Base-by-base conservation (phyloP, 495 filamentous ascomycete genomes). In the Neurospora sp. region DNA sequence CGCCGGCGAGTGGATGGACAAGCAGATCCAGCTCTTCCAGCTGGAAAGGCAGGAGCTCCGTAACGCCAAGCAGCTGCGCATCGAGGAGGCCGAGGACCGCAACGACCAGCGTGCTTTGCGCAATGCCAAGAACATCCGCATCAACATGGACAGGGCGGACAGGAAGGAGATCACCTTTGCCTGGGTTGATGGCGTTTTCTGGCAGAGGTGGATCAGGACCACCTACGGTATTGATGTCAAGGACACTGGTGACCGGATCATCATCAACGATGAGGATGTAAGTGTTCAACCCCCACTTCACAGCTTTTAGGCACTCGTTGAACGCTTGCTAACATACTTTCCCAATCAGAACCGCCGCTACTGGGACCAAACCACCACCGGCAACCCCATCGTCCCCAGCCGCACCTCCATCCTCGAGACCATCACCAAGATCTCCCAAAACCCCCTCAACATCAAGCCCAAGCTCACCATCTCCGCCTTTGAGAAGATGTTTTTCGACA, bases 151-250 rank as follows among this genome's bases (percentile, higher is more conserved):
- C 74, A 89, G 92, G 77, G 87, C 93, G 71, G 90, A 93, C 78
- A 91, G 91, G 77, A 97, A 96, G 81, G 91, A 96, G 76, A 93
- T 98, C 35, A 87, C 90, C 5, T 99, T 99, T 83, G 96, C 96
- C n/a, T 98, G 96, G 96, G 93, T 98, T 9, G 96, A 99, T 81
- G 94, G 94, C 69, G 89, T 93, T 31, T 98, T 98, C 81, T 99
- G 96, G 96, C 94, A 98, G 80, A 87, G 95, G 44, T 99, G 96
- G 96, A 89, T 99, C 71, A 86, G 94, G 66, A 96, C 90, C 20
- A 97, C 94, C 0, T 99, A 97, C 79, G 96, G 96, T 48, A 91
- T 98, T 75, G 91, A 94, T 77, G 90, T 94, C 35, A 84, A 83
- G 70, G 91, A 93, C 66, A 66, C 53, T 35, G 93, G 94, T 46